Percentiles rank a stretch among this genome's conserved stretches.
These are phyloP conservation scores for Endotrypanum monterogeii DNA, from an alignment of 208 protist genomes.

Conservation along the genomic window DNA sequence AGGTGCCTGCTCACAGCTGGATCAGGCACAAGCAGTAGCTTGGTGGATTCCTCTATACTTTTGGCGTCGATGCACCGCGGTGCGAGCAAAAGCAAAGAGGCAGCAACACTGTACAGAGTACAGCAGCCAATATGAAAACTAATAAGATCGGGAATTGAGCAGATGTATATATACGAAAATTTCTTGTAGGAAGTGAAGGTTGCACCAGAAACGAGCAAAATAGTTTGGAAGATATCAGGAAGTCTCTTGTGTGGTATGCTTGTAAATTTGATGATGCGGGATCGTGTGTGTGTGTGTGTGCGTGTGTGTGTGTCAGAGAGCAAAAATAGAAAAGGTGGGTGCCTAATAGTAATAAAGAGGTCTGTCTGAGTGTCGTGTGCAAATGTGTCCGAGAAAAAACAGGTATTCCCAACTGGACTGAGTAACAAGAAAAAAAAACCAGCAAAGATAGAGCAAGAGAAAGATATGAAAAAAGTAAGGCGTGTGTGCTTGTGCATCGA, in stretches of 20 bases:
- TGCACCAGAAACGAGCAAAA: background rate
- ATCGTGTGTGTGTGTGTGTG: background rate
- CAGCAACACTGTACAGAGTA: background rate
- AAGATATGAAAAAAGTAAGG: no score
- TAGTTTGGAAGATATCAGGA: background rate
- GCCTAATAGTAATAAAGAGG: background rate
- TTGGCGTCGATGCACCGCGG: background rate
- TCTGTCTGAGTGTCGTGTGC: background rate
- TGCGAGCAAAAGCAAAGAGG: background rate
- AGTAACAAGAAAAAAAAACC: no score
- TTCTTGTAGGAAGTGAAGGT: background rate
- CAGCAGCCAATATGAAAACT: no score
- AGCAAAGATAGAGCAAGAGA: no score
- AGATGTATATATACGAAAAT: background rate
- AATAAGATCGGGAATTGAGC: background rate
- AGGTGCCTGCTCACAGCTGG: background rate
- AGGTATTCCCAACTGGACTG: no score
- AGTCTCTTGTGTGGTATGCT: background rate
- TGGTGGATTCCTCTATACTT: background rate
- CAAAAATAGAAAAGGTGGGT: background rate
- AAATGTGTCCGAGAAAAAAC: background rate
- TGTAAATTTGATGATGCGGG: background rate
- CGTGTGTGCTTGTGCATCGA: no score
- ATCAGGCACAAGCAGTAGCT: background rate
- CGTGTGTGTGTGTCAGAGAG: background rate